Evolutionary conservation across 441 rosid species (phyloP).

Genomic region (Aquilaria agallochum): DNA sequence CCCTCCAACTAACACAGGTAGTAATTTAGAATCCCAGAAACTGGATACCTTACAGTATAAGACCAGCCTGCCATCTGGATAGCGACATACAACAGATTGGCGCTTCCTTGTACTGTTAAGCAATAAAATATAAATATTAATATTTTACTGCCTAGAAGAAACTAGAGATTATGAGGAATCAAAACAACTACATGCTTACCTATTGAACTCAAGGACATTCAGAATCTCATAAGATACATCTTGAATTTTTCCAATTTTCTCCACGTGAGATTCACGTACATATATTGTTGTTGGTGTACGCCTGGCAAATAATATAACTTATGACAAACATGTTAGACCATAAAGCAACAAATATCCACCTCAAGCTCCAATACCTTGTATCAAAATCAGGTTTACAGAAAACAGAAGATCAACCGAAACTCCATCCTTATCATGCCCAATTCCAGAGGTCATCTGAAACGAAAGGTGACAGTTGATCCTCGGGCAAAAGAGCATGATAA

Average conservation of each 20-base stretch:
- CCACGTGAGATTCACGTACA: slow-evolving; percentile 96
- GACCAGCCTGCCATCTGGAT: slow-evolving; percentile 88
- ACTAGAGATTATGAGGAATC: slow-evolving; percentile 14
- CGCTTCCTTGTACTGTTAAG: slow-evolving; percentile 92
- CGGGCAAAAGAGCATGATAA: no score
- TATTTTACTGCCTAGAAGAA: slow-evolving; percentile 15
- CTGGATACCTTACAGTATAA: slow-evolving; percentile 89
- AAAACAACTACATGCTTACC: slow-evolving; percentile 39
- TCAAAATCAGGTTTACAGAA: slow-evolving; percentile 9
- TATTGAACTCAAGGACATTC: slow-evolving; percentile 98
- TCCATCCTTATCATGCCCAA: background rate
- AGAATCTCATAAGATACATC: slow-evolving; percentile 90
- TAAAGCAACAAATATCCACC: slow-evolving; percentile 14
- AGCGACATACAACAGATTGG: slow-evolving; percentile 97
- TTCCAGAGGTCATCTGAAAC: slow-evolving; percentile 3
- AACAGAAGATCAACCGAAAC: background rate
- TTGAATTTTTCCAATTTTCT: slow-evolving; percentile 83
- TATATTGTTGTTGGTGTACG: slow-evolving; percentile 96
- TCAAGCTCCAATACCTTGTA: slow-evolving; percentile 1
- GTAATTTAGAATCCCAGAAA: slow-evolving; percentile 13
- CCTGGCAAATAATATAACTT: slow-evolving; percentile 40
- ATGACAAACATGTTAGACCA: slow-evolving; percentile 12
- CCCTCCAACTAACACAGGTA: slow-evolving; percentile 14
- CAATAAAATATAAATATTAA: slow-evolving; percentile 24
- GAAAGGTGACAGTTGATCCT: background rate